phyloP scores from a whole-genome alignment of 192 early-diverging fungal genomes.

The Geranomyces michiganensis region DNA sequence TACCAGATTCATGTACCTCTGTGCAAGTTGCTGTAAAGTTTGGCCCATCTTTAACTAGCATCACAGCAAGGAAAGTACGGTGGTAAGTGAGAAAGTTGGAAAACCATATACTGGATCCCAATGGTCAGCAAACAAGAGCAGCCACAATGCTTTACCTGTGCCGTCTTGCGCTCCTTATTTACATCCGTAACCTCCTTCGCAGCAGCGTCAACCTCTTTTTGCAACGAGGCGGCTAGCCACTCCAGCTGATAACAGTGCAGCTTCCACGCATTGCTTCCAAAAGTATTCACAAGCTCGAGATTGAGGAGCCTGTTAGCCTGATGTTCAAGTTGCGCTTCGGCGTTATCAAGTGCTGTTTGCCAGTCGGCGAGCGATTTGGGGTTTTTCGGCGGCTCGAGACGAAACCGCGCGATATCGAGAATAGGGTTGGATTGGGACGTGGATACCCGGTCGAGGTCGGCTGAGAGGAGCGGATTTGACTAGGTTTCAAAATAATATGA shows the following conservation, averaged over 20 bases:
- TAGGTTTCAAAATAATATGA: neutral
- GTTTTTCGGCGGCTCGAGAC: slow-evolving; percentile 19
- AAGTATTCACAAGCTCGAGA: slow-evolving; percentile 51
- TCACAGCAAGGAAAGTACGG: neutral
- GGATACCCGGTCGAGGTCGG: slow-evolving; percentile 1
- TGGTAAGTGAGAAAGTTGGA: neutral
- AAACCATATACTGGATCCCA: too few species aligned
- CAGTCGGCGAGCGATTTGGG: slow-evolving; percentile 30
- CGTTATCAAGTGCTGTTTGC: slow-evolving; percentile 45
- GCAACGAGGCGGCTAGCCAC: slow-evolving; percentile 16
- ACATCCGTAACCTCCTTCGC: slow-evolving; percentile 37
- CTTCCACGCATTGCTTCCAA: slow-evolving; percentile 52
- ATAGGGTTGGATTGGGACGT: neutral
- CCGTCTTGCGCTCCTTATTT: slow-evolving; percentile 51
- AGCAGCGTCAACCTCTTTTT: slow-evolving; percentile 31
- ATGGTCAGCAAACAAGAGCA: too few species aligned
- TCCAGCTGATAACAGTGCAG: slow-evolving; percentile 51
- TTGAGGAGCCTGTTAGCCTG: slow-evolving; percentile 49
- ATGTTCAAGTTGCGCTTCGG: slow-evolving; percentile 52
- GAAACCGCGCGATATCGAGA: neutral
- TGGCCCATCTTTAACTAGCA: slow-evolving; percentile 29
- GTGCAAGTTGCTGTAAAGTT: slow-evolving; percentile 29
- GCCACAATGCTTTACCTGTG: slow-evolving; percentile 48
- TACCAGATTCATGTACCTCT: slow-evolving; percentile 37
- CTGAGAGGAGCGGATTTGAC: neutral